Evolutionary conservation across 129 eudicot genomes (phyloP).

Genomic region (Lonicera japonica): DNA sequence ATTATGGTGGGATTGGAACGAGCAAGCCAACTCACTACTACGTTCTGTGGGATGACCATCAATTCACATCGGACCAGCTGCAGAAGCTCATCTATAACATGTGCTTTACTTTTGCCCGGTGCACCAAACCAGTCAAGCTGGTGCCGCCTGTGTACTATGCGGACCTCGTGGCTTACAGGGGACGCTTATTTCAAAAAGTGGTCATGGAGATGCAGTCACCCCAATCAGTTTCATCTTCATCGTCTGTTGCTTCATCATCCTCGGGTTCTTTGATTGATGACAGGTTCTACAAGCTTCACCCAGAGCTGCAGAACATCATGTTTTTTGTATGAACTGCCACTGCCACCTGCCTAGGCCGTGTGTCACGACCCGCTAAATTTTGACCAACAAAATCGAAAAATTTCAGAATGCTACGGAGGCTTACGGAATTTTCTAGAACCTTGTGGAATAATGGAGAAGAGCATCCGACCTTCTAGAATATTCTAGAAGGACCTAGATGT

Average conservation of each 20-base stretch:
- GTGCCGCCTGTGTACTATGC: constrained; percentile 88
- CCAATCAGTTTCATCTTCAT: constrained; percentile 11
- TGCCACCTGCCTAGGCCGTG: too few relatives aligned
- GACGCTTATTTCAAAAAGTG: constrained; percentile 62
- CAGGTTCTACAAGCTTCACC: constrained; percentile 33
- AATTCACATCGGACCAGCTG: constrained; percentile 46
- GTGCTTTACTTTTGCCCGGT: constrained; percentile 74
- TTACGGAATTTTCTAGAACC: too few relatives aligned
- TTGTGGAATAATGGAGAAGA: too few relatives aligned
- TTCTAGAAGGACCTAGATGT: too few relatives aligned
- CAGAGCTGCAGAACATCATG: constrained; percentile 47
- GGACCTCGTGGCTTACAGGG: constrained; percentile 72
- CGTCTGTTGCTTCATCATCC: constrained; percentile 13
- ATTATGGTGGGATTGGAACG: constrained; percentile 68
- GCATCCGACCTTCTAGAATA: too few relatives aligned
- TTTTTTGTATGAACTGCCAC: constrained; percentile 37
- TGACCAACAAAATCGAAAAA: too few relatives aligned
- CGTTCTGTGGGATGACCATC: constrained; percentile 53
- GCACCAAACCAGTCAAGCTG: constrained; percentile 73
- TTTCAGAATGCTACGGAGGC: too few relatives aligned
- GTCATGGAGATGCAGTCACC: constrained; percentile 23
- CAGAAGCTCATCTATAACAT: constrained; percentile 55
- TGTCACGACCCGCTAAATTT: too few relatives aligned
- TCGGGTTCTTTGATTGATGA: constrained; percentile 27
- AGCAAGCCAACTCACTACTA: constrained; percentile 81